Percentiles rank a stretch among this genome's conserved stretches.
These are phyloP conservation scores for Trichosporon asahii DNA, from an alignment of 1,284 basidiomycete species.

Conservation along the genomic window DNA sequence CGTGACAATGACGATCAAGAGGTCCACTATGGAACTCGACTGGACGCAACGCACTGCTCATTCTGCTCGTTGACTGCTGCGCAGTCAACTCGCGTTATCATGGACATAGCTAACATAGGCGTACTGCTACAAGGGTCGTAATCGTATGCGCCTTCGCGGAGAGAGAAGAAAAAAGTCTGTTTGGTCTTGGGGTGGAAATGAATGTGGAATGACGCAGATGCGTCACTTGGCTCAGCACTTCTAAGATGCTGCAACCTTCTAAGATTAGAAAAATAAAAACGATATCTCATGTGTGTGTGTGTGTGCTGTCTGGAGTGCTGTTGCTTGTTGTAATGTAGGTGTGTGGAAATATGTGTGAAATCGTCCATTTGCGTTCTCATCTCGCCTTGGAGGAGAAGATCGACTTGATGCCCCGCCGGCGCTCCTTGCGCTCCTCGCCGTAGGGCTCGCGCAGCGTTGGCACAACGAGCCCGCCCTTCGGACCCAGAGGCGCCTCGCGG, in stretches of 20 bases:
- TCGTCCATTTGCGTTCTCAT: not conserved
- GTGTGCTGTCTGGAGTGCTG: not conserved
- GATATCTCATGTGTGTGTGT: not conserved
- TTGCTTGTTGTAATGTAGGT: not conserved
- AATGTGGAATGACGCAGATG: not conserved
- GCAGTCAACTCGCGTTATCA: too few relatives aligned
- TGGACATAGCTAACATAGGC: not conserved
- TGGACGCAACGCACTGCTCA: not conserved
- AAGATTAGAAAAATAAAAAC: not conserved
- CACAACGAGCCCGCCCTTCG: not conserved
- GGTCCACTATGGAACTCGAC: too few relatives aligned
- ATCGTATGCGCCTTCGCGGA: not conserved
- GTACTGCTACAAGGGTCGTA: constrained; percentile 3
- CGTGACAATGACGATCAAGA: not conserved
- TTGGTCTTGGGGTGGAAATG: not conserved
- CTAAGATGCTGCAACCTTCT: not conserved
- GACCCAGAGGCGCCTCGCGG: constrained; percentile 1
- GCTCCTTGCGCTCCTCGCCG: constrained; percentile 23
- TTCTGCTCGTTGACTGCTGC: too few relatives aligned
- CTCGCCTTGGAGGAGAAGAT: constrained; percentile 20
- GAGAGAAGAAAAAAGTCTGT: not conserved
- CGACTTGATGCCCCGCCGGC: constrained; percentile 25
- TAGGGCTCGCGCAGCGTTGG: constrained; percentile 7
- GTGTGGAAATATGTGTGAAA: not conserved
- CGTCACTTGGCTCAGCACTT: too few relatives aligned